These are phyloP conservation scores for Colletotrichum orbiculare DNA, from an alignment of 2,329 filamentous ascomycete genomes.

Conservation along the genomic window DNA sequence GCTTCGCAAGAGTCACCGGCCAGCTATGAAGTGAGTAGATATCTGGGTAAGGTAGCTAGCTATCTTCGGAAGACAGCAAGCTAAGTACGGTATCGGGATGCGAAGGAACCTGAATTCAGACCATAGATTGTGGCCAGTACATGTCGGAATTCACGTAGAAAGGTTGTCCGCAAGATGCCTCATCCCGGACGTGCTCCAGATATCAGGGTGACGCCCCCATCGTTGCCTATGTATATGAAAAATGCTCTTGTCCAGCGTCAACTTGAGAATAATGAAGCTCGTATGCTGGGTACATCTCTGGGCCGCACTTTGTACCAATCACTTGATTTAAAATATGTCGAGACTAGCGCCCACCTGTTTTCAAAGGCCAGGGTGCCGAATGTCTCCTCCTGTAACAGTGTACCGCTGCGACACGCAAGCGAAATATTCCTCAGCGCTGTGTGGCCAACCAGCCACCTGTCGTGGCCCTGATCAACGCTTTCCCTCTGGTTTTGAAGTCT, in stretches of 20 bases:
- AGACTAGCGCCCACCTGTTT: constrained; percentile 21
- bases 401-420: constrained; percentile 1
- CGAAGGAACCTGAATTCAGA: too few relatives aligned
- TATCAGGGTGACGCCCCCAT: too few relatives aligned
- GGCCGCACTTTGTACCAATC: not conserved
- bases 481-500: constrained; percentile 3
- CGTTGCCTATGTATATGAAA: too few relatives aligned
- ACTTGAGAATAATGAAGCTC: too few relatives aligned
- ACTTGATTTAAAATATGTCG: constrained; percentile 4
- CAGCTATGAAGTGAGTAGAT: not conserved
- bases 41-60: not conserved
- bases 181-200: too few relatives aligned
- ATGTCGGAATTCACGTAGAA: too few relatives aligned
- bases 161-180: too few relatives aligned
- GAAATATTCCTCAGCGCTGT: not conserved
- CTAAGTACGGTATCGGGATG: too few relatives aligned
- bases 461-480: constrained; percentile 9
- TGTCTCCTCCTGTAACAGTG: constrained; percentile 10
- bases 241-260: too few relatives aligned
- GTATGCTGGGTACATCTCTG: not conserved
- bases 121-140: too few relatives aligned
- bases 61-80: not conserved
- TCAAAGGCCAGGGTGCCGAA: constrained; percentile 19
- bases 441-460: not conserved
- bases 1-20: not conserved